phyloP scores from a whole-genome alignment of 2,329 filamentous ascomycete species.

The Aspergillus carbonarius region DNA sequence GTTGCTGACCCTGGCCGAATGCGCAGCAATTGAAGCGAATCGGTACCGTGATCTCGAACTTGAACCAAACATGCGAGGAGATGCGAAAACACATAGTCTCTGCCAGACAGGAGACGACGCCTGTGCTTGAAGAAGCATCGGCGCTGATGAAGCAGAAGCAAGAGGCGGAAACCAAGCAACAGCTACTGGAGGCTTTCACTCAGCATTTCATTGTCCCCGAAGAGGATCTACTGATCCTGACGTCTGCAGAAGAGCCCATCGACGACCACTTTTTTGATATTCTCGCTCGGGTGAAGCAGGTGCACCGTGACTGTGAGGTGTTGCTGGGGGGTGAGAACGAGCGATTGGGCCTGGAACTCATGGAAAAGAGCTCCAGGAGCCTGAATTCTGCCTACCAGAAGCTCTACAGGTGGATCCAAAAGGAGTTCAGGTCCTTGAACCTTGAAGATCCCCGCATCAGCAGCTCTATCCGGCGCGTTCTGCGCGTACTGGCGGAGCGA shows the following conservation, averaged over 20 bases:
- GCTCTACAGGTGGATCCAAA: constrained; percentile 90
- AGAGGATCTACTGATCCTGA: constrained; percentile 73
- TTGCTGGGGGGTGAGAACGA: constrained; percentile 89
- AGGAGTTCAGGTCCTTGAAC: constrained; percentile 87
- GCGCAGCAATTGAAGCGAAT: constrained; percentile 80
- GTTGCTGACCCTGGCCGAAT: constrained; percentile 16
- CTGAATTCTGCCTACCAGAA: constrained; percentile 92
- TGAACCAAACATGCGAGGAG: constrained; percentile 76
- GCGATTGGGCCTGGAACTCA: constrained; percentile 80
- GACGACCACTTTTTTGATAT: constrained; percentile 80
- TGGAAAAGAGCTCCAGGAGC: constrained; percentile 84
- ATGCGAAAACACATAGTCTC: constrained; percentile 75
- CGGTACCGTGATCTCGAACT: constrained; percentile 70
- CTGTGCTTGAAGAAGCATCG: constrained; percentile 74
- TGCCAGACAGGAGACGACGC: constrained; percentile 71
- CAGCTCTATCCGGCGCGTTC: constrained; percentile 74
- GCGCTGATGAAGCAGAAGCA: constrained; percentile 69
- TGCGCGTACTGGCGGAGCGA: constrained; percentile 84
- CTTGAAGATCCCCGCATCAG: constrained; percentile 93
- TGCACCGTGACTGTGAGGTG: constrained; percentile 84
- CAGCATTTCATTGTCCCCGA: constrained; percentile 82
- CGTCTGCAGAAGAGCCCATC: constrained; percentile 75
- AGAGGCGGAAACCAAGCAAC: constrained; percentile 76
- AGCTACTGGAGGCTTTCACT: constrained; percentile 73
- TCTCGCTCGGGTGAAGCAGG: constrained; percentile 76